Percentiles rank a stretch among this genome's conserved stretches.
phyloP scores from a whole-genome alignment of 192 early-diverging fungal species.

The Gonapodya prolifera region DNA sequence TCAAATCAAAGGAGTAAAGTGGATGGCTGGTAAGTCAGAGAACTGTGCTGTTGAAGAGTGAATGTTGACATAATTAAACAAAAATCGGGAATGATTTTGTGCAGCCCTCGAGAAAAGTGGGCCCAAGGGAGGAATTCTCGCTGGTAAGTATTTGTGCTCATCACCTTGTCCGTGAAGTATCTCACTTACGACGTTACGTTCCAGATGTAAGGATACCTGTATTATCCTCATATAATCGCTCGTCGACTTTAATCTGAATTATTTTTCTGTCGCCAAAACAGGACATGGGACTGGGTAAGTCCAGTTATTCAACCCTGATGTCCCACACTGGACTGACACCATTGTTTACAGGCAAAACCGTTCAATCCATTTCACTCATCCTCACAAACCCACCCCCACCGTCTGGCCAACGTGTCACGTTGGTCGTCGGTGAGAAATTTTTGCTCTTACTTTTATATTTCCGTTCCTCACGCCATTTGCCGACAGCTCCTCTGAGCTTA shows the following conservation, averaged over 20 bases:
- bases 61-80: no score
- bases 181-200: no score
- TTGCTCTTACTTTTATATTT: neutral
- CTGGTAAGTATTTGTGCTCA: neutral
- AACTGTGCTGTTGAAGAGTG: no score
- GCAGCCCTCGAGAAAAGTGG: neutral
- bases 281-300: neutral
- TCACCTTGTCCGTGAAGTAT: neutral
- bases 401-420: neutral
- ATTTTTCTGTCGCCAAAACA: neutral
- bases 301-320: no score
- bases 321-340: no score
- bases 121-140: neutral
- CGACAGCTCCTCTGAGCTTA: constrained; percentile 42
- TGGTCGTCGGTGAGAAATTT: neutral
- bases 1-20: neutral
- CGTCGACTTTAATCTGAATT: neutral
- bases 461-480: neutral
- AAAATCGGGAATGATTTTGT: no score
- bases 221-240: no score
- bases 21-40: neutral
- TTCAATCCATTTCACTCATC: constrained; percentile 57
- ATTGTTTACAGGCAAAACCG: constrained; percentile 65
- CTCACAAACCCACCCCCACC: constrained; percentile 32
- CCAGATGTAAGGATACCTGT: neutral